Conservation (phyloP, 2,329 filamentous ascomycete genomes). For the Phialophora tarda region DNA sequence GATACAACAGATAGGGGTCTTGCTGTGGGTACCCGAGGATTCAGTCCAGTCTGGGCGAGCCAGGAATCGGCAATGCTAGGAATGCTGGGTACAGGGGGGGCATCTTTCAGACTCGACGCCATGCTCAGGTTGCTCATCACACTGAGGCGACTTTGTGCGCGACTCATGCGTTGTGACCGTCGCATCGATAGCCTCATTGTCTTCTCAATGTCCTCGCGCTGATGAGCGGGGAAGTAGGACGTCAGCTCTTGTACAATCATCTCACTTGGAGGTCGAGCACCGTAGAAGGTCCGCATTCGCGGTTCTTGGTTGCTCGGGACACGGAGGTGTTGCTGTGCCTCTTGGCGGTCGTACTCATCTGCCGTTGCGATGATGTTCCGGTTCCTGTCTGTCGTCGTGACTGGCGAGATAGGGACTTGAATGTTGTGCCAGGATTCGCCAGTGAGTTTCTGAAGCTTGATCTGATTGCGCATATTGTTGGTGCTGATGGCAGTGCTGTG, state of each 20-base stretch:
- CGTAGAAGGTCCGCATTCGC: constrained; percentile 72
- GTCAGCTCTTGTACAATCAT: constrained; percentile 95
- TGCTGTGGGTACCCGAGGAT: constrained; percentile 50
- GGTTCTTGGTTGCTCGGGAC: constrained; percentile 42
- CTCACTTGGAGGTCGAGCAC: constrained; percentile 90
- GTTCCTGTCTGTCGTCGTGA: constrained; percentile 49
- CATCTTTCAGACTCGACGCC: constrained; percentile 88
- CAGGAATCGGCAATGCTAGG: constrained; percentile 73
- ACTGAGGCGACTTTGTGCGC: constrained; percentile 89
- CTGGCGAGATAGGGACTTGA: constrained; percentile 84
- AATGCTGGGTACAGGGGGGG: constrained; percentile 92
- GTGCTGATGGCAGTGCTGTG: constrained; percentile 66
- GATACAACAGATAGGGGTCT: constrained; percentile 63
- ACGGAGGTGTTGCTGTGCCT: constrained; percentile 36
- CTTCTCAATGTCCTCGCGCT: constrained; percentile 91
- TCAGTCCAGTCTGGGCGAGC: constrained; percentile 69
- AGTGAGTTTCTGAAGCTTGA: constrained; percentile 86
- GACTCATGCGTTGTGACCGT: constrained; percentile 86
- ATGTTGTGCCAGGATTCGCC: constrained; percentile 86
- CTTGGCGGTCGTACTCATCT: constrained; percentile 56
- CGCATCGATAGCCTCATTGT: constrained; percentile 92
- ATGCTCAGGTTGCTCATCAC: constrained; percentile 93
- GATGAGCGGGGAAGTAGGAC: constrained; percentile 95
- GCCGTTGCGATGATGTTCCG: constrained; percentile 46
- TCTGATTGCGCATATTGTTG: constrained; percentile 76